phyloP scores from a whole-genome alignment of 1,139 yeast genomes.

The Yamadazyma kanchanaburiensis region DNA sequence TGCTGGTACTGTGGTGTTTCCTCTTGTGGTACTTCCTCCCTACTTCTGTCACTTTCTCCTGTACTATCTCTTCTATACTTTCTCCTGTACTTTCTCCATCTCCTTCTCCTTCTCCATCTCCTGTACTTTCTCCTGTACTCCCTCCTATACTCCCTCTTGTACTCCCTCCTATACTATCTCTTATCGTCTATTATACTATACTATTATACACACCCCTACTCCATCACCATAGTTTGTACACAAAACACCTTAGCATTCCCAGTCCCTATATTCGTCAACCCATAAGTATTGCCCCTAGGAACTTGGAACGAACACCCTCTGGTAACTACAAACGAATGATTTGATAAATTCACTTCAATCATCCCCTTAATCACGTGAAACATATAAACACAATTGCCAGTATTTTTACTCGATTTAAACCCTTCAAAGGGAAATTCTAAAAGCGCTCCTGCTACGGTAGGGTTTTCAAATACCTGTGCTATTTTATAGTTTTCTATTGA shows the following conservation, averaged over 20 bases:
- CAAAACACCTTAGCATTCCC: slow-evolving; percentile 65
- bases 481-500: slow-evolving; percentile 55
- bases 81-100: too few relatives aligned
- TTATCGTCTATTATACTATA: too few relatives aligned
- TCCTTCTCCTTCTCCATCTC: too few relatives aligned
- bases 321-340: slow-evolving; percentile 56
- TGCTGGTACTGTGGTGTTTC: too few relatives aligned
- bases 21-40: too few relatives aligned
- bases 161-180: too few relatives aligned
- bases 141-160: too few relatives aligned
- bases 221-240: slow-evolving; percentile 53
- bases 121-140: too few relatives aligned
- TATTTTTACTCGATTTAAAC: slow-evolving; percentile 57
- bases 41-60: too few relatives aligned
- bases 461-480: slow-evolving; percentile 67
- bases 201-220: too few relatives aligned
- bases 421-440: slow-evolving; percentile 66
- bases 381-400: slow-evolving; percentile 66
- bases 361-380: slow-evolving; percentile 74
- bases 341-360: slow-evolving; percentile 64
- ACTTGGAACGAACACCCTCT: slow-evolving; percentile 79
- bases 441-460: slow-evolving; percentile 75
- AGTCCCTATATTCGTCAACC: slow-evolving; percentile 57
- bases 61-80: too few relatives aligned
- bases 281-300: slow-evolving; percentile 73